These are phyloP conservation scores for Pseudopyricularia javanii DNA, from an alignment of 2,329 filamentous ascomycete species.

Conservation along the genomic window DNA sequence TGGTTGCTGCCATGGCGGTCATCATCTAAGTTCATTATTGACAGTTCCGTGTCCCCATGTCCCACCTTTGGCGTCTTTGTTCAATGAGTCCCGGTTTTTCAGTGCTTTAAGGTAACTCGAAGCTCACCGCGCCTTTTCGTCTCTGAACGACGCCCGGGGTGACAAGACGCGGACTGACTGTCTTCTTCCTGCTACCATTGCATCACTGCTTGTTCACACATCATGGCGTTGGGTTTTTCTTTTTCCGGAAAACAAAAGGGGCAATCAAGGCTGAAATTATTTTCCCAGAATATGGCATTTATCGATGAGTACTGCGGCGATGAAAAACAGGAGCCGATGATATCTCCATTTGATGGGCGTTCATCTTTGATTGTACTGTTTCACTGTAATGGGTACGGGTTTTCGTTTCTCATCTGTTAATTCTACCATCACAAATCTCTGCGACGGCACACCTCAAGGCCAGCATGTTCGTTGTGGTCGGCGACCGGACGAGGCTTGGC, in stretches of 20 bases:
- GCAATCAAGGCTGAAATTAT: background rate
- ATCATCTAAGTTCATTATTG: too few relatives aligned
- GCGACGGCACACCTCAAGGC: background rate
- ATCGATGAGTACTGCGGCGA: background rate
- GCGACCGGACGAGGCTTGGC: too few relatives aligned
- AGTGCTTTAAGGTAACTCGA: too few relatives aligned
- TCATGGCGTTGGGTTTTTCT: background rate
- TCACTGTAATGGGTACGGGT: background rate
- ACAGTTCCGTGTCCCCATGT: too few relatives aligned
- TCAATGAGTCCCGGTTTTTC: too few relatives aligned
- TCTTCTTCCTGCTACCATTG: background rate
- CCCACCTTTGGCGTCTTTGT: too few relatives aligned
- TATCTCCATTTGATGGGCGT: background rate
- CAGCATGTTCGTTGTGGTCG: too few relatives aligned
- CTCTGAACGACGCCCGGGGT: background rate
- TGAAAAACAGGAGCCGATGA: background rate
- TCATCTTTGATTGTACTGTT: background rate
- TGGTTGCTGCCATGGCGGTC: slow-evolving; percentile 20
- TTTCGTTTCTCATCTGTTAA: background rate
- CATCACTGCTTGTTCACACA: background rate
- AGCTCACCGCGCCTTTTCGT: too few relatives aligned
- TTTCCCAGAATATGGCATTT: background rate
- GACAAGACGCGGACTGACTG: background rate
- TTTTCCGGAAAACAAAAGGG: background rate
- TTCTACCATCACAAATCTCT: background rate